phyloP scores from a whole-genome alignment of 495 filamentous ascomycete species.

The Apiosordaria backusii region DNA sequence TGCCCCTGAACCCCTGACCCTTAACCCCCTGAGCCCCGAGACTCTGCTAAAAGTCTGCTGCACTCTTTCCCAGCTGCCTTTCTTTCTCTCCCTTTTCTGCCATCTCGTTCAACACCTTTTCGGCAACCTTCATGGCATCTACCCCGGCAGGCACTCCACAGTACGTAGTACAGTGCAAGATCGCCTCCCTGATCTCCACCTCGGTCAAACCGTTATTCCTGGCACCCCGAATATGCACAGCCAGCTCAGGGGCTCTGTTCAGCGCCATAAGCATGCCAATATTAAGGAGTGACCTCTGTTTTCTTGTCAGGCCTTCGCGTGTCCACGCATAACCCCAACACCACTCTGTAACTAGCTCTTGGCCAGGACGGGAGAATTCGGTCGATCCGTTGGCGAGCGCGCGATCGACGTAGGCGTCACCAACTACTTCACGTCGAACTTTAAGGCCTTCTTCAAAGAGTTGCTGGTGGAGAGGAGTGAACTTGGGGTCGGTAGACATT shows the following conservation, averaged over 20 bases:
- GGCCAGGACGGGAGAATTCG: constrained; percentile 50
- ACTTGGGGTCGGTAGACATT: constrained; percentile 26
- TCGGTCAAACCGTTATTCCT: constrained; percentile 52
- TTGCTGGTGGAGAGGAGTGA: constrained; percentile 40
- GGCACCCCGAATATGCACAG: constrained; percentile 51
- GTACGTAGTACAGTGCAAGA: constrained; percentile 53
- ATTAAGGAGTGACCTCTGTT: constrained; percentile 53
- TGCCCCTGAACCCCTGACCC: neutral
- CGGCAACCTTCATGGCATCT: constrained; percentile 46
- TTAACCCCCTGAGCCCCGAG: neutral
- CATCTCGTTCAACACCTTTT: constrained; percentile 40
- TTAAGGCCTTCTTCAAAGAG: constrained; percentile 55
- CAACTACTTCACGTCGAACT: constrained; percentile 50
- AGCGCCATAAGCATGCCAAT: constrained; percentile 53
- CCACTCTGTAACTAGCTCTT: constrained; percentile 52
- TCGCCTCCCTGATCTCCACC: constrained; percentile 53
- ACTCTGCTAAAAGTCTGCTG: neutral
- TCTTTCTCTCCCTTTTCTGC: constrained; percentile 17
- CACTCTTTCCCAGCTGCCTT: constrained; percentile 1
- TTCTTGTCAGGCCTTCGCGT: constrained; percentile 51
- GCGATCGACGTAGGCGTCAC: constrained; percentile 49
- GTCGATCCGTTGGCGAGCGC: constrained; percentile 42
- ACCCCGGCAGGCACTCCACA: constrained; percentile 57
- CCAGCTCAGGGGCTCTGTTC: constrained; percentile 51
- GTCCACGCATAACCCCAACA: constrained; percentile 56